These are phyloP conservation scores for Cladosporium halotolerans DNA, from an alignment of 2,329 filamentous ascomycete genomes.

Conservation along the genomic window DNA sequence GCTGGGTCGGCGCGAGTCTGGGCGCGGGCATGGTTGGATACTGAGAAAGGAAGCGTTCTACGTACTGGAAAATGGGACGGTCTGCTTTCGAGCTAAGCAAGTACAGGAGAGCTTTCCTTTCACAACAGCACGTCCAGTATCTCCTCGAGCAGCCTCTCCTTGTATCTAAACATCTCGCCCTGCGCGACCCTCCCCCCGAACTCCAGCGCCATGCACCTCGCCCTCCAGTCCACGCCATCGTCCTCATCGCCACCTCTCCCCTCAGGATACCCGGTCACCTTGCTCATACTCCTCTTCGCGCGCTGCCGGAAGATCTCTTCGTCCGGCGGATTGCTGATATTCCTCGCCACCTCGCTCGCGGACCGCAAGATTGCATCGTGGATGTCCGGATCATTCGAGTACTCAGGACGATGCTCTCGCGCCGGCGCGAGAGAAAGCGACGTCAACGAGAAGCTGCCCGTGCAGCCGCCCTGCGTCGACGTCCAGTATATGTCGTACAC, in stretches of 20 bases:
- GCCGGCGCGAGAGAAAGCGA: constrained; percentile 26
- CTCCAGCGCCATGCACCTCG: constrained; percentile 25
- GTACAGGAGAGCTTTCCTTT: neutral
- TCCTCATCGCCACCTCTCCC: constrained; percentile 9
- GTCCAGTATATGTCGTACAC: constrained; percentile 42
- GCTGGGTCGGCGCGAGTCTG: constrained; percentile 29
- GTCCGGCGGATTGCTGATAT: neutral
- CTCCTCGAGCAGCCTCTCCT: constrained; percentile 25
- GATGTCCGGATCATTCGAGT: constrained; percentile 1
- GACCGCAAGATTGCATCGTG: constrained; percentile 5
- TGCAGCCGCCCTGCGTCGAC: constrained; percentile 32
- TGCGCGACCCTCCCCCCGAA: constrained; percentile 26
- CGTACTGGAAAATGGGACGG: neutral
- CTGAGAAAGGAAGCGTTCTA: neutral
- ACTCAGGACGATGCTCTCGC: neutral
- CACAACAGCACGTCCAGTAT: constrained; percentile 21
- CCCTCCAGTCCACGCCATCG: constrained; percentile 28
- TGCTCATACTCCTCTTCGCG: neutral
- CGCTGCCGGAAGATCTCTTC: constrained; percentile 1
- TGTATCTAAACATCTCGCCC: constrained; percentile 28
- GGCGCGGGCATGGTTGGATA: constrained; percentile 24
- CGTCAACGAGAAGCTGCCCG: constrained; percentile 39
- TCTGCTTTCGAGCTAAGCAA: neutral
- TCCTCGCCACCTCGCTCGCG: constrained; percentile 8
- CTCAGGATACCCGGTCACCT: neutral